Conservation (phyloP, 202 grass and related monocot species). For the Eragrostis tef region DNA sequence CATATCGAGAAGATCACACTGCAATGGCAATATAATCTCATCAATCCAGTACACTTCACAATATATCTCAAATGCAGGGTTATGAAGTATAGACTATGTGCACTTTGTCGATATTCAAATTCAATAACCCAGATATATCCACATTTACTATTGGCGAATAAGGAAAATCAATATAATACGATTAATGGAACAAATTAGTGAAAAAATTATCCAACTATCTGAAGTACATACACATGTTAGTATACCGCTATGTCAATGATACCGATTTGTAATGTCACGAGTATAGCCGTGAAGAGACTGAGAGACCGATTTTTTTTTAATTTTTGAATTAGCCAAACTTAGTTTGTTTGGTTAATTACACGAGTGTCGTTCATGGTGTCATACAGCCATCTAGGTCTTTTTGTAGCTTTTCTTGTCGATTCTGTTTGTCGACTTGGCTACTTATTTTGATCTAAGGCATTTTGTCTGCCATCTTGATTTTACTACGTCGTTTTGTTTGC, state of each 20-base stretch:
- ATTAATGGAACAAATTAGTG: background rate
- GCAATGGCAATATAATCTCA: constrained; percentile 46
- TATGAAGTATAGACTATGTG: constrained; percentile 14
- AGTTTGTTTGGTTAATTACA: too few species aligned
- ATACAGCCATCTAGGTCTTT: too few species aligned
- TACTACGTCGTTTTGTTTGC: too few species aligned
- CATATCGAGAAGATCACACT: constrained; percentile 89
- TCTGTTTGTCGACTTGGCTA: too few species aligned
- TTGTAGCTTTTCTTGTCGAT: too few species aligned
- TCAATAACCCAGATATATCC: background rate
- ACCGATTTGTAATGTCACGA: background rate
- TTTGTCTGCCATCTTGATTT: too few species aligned
- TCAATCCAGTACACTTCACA: background rate
- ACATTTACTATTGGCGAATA: background rate
- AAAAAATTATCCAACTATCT: background rate
- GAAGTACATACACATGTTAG: background rate
- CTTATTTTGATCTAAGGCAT: too few species aligned
- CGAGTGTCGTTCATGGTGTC: too few species aligned
- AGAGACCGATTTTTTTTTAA: too few species aligned
- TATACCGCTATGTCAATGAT: background rate
- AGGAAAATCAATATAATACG: background rate
- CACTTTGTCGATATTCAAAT: constrained; percentile 10
- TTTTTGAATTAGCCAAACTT: too few species aligned
- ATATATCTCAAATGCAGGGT: background rate
- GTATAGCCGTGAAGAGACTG: background rate